phyloP scores from a whole-genome alignment of 768 basidiomycete species.

The Mycena albidolilacea region DNA sequence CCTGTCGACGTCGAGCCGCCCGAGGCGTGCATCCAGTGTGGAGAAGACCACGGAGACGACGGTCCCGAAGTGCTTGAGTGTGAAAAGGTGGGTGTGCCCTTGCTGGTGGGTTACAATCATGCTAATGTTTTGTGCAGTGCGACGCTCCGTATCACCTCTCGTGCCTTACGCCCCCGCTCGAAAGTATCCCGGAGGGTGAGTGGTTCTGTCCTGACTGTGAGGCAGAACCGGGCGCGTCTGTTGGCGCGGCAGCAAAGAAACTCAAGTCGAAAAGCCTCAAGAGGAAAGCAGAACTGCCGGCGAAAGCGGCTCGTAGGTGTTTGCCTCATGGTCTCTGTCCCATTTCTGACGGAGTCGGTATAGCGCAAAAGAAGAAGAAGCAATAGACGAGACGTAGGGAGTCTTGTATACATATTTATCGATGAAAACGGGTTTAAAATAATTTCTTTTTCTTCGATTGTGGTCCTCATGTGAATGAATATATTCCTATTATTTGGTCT shows the following conservation, averaged over 20 bases:
- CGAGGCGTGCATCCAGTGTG: conserved; percentile 80
- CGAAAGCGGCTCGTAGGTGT: conserved; percentile 23
- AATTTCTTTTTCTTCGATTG: conserved; percentile 2
- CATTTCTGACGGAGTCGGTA: neutral
- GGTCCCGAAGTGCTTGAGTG: conserved; percentile 83
- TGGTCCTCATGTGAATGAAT: neutral
- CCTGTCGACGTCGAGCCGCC: conserved; percentile 81
- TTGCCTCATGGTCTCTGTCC: neutral
- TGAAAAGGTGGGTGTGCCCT: conserved; percentile 76
- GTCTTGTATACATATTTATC: conserved; percentile 23
- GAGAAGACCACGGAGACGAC: conserved; percentile 78
- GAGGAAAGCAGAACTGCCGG: conserved; percentile 35
- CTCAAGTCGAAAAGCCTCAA: conserved; percentile 41
- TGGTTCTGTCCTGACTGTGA: conserved; percentile 92
- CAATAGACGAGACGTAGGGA: conserved; percentile 19
- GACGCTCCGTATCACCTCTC: conserved; percentile 89
- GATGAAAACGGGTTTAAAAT: neutral
- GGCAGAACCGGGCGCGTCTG: conserved; percentile 69
- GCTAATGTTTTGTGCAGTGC: conserved; percentile 68
- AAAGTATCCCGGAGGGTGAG: conserved; percentile 86
- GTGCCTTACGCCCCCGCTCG: conserved; percentile 86
- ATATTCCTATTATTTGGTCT: neutral
- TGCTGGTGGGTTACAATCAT: neutral
- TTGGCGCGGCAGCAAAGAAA: conserved; percentile 54
- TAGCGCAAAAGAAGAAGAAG: conserved; percentile 38